Evolutionary conservation across 1,139 yeast species (phyloP).

Genomic region (Meyerozyma athensensis): DNA sequence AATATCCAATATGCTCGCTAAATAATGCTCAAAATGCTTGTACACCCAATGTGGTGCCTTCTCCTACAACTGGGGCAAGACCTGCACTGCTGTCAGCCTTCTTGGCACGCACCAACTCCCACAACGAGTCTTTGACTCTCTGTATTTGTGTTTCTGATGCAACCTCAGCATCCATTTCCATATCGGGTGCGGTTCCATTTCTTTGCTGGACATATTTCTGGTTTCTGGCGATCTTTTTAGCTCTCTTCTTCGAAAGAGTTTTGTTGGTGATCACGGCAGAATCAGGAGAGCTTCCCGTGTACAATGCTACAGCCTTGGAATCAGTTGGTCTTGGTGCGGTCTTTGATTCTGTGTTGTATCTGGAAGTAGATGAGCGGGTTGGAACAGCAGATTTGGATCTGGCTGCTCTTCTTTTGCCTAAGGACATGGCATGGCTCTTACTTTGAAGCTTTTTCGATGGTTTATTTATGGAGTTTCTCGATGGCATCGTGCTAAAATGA

Average conservation of each 20-base stretch:
- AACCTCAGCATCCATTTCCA: conserved; percentile 48
- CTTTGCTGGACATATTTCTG: conserved; percentile 62
- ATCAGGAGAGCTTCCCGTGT: conserved; percentile 33
- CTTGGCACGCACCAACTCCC: conserved; percentile 53
- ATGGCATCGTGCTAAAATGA: conserved; percentile 49
- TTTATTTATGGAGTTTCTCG: conserved; percentile 73
- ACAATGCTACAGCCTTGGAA: conserved; percentile 63
- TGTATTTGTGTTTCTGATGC: conserved; percentile 33
- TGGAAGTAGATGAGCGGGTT: conserved; percentile 43
- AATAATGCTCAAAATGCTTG: conserved; percentile 39
- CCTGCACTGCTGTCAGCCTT: conserved; percentile 37
- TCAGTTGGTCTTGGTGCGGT: conserved; percentile 44
- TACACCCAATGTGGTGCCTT: conserved; percentile 84
- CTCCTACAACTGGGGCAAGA: conserved; percentile 46
- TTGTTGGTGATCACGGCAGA: conserved; percentile 47
- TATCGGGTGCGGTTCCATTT: conserved; percentile 36
- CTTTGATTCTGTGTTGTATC: conserved; percentile 26
- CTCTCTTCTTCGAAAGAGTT: conserved; percentile 73
- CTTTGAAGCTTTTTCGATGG: conserved; percentile 63
- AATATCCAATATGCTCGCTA: neutral
- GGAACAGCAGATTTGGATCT: conserved; percentile 44
- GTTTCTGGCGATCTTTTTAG: conserved; percentile 78
- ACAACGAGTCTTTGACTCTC: conserved; percentile 59
- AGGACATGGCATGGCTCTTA: conserved; percentile 48
- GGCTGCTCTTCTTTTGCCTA: conserved; percentile 54